Evolutionary conservation across 768 basidiomycete species (phyloP), one percentile per base, ranked within the genome.

Genomic region (Steccherinum ochraceum): DNA sequence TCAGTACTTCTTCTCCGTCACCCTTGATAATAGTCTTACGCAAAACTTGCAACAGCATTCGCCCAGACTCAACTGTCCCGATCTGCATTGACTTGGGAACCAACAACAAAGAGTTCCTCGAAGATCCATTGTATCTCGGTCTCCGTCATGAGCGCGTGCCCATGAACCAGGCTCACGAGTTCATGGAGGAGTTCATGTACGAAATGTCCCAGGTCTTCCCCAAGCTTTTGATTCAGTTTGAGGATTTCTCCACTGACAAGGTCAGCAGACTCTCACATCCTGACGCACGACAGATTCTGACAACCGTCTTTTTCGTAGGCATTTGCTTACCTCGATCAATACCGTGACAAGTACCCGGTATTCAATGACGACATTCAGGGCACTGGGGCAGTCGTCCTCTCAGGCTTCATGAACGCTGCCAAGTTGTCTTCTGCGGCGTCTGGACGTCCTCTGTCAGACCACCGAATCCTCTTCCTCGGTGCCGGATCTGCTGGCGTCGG

Each of bases 161-260:
- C 0, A 79, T 81, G 21, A 69, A 70, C 18, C 81, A 81, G 60
- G 86, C 88, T 74, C 75, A 77, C 18, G 86, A 76, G 43, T 93
- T 95, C 67, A 89, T 96, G 86, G 90, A 93, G 61, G 87, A 91
- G 64, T 93, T 96, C 69, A 92, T 96, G 89, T 63, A 72, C 39
- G 90, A 89, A 66, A 89, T 94, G 76, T 69, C 76, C 16, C 63
- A 63, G 39, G 72, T 77, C 11, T 93, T 86, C 75, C 93, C 92
- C 0, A 84, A 87, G 58, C 74, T 90, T 46, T 74, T 94, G 62
- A 75, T 94, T 54, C 93, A 94, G 67, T 93, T 91, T 57, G 89
- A 90, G 81, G 93, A 96, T 71, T 96, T 93, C 71, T 84, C 89
- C 25, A 93, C 90, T 2, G 87, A 95, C 55, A 84, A 92, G 55